Evolutionary conservation across 805 yeast genomes (phyloP).

Genomic region (Cyberlindnera xishuangbannaensis): DNA sequence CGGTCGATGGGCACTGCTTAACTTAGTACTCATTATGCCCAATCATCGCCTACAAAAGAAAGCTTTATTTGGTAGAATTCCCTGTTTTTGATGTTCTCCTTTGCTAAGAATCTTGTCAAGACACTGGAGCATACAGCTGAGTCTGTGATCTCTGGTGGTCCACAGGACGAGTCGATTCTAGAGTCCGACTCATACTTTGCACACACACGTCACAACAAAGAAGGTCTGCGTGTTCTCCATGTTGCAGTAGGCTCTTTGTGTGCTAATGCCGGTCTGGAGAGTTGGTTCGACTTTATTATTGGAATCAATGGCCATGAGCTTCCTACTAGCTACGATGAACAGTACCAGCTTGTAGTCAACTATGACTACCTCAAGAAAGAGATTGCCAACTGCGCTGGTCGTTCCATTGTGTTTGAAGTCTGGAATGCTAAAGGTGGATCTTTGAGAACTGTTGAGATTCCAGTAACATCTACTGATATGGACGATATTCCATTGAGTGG

Average conservation of each 20-base stretch:
- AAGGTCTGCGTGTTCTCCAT: conserved; percentile 56
- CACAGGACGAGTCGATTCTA: conserved; percentile 21
- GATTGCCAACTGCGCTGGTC: conserved; percentile 33
- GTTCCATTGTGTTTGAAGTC: conserved; percentile 49
- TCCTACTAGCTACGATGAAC: conserved; percentile 30
- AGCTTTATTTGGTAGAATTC: too few species aligned
- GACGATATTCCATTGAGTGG: conserved; percentile 23
- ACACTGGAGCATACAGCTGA: conserved; percentile 40
- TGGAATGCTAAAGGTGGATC: conserved; percentile 89
- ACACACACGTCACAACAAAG: conserved; percentile 25
- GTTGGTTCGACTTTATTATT: conserved; percentile 86
- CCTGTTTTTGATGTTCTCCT: conserved; percentile 64
- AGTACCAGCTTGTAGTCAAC: conserved; percentile 35
- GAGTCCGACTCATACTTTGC: conserved; percentile 24
- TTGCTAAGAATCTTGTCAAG: conserved; percentile 58
- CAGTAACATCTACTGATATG: conserved; percentile 28
- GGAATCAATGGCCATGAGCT: conserved; percentile 70
- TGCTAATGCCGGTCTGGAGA: conserved; percentile 54
- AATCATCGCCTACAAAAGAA: too few species aligned
- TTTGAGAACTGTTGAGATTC: conserved; percentile 34
- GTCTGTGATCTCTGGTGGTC: conserved; percentile 24
- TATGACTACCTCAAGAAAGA: conserved; percentile 39
- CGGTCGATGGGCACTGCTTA: too few species aligned
- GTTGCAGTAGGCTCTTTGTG: conserved; percentile 44
- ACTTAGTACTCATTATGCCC: too few species aligned